Conservation (phyloP, 257 asterid genomes). For the Echites panduratus region DNA sequence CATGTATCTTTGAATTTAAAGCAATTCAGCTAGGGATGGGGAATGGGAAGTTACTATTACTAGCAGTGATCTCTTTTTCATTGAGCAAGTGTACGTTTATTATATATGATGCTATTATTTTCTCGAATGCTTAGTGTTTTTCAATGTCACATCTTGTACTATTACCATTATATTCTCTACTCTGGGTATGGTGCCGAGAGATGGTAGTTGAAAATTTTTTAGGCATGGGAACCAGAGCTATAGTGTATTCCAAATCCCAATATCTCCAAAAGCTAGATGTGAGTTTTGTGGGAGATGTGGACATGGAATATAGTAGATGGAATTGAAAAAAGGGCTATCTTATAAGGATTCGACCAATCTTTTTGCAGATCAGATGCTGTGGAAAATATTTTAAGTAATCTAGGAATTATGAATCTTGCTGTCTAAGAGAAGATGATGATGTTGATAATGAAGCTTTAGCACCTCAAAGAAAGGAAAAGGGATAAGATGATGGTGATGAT, state of each 20-base stretch:
- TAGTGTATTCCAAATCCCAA: conserved; percentile 41
- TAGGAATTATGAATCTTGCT: conserved; percentile 41
- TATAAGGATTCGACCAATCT: conserved; percentile 21
- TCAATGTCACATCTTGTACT: not conserved
- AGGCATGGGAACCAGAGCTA: conserved; percentile 35
- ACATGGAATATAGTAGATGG: conserved; percentile 23
- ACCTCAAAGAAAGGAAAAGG: not conserved
- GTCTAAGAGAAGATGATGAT: conserved; percentile 44
- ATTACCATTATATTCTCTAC: conserved; percentile 3
- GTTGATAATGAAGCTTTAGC: conserved; percentile 12
- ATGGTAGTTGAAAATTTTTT: conserved; percentile 13
- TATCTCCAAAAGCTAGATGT: conserved; percentile 32
- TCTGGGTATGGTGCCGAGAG: conserved; percentile 18
- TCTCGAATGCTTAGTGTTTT: not conserved
- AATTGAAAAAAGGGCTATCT: conserved; percentile 10
- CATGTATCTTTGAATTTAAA: not conserved
- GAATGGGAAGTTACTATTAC: not conserved
- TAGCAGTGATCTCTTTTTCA: not conserved
- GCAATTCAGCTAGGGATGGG: conserved; percentile 13
- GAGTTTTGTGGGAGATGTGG: conserved; percentile 39
- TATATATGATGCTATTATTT: not conserved
- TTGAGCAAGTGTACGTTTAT: not conserved
- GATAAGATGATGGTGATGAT: not conserved
- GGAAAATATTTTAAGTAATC: conserved; percentile 4
- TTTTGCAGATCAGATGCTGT: conserved; percentile 26